Evolutionary conservation across 331 rosid genomes (phyloP), one percentile per base, ranked within the genome.

Genomic region (Malus hybrid): DNA sequence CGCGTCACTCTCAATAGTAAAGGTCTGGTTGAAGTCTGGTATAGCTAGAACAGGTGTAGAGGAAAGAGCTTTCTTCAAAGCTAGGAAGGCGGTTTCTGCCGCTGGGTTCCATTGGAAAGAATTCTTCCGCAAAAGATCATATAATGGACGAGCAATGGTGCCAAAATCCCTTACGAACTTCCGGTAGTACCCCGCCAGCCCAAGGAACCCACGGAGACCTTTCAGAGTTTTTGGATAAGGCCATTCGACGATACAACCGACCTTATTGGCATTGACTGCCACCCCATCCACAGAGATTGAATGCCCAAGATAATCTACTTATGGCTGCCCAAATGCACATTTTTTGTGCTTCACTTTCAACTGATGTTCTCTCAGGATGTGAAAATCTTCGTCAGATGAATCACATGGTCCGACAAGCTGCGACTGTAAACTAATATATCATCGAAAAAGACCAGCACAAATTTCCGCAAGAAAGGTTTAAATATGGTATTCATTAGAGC

Each of bases 101-200:
- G 60, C 55, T 0, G 2, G 2, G 0, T 6, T 12, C 72, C 76
- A 78, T 0, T 7, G 1, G 29, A 78, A 78, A 0, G 5, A 1
- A 1, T 62, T 20, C 12, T 78, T 78, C 11, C 1, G 6, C 0
- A 75, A 10, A 0, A 39, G 14, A 3, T 61, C 14, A 3, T 24
- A 39, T 0, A 61, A 2, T 1, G 68, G 28, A 0, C 6, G 20
- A 0, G 34, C 39, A 0, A 57, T 20, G 1, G 0, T 0, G 4
- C 56, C 13, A 39, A 9, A 24, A 16, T 27, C 1, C 0, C 1
- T 6, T 2, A 60, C 57, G 8, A 77, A 77, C 4, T 62, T 60
- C 0, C 5, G 10, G 1, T 77, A 70, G 1, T 70, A 70, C 0
- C 71, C 55, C 0, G 44, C 33, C 0, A 31, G 20, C 0, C 65